These are phyloP conservation scores for Myriangium duriaei DNA, from an alignment of 2,329 filamentous ascomycete species.

Conservation along the genomic window DNA sequence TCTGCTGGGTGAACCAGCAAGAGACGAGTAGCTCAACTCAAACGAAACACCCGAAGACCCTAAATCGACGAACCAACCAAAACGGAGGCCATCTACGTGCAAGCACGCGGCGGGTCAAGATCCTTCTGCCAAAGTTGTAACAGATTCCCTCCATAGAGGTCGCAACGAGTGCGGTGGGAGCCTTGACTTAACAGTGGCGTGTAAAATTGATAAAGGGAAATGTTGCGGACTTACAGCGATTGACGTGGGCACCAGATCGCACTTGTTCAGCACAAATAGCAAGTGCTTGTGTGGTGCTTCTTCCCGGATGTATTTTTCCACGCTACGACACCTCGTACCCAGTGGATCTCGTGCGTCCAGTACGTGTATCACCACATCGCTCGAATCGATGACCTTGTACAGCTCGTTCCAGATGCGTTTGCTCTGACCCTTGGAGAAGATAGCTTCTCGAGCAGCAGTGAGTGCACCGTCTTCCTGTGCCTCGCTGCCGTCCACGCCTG, in stretches of 20 bases:
- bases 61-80: constrained; percentile 68
- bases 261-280: constrained; percentile 80
- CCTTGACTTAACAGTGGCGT: constrained; percentile 86
- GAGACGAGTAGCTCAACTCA: constrained; percentile 89
- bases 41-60: constrained; percentile 70
- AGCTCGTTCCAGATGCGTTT: constrained; percentile 97
- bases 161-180: constrained; percentile 49
- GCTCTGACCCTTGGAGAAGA: constrained; percentile 89
- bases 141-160: constrained; percentile 69
- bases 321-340: constrained; percentile 77
- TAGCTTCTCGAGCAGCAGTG: constrained; percentile 45
- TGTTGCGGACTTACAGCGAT: constrained; percentile 69
- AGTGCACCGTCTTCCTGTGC: constrained; percentile 25
- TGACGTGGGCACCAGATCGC: constrained; percentile 80
- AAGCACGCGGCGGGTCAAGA: constrained; percentile 53
- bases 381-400: constrained; percentile 83
- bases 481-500: constrained; percentile 18
- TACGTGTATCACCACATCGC: constrained; percentile 91
- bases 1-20: constrained; percentile 34
- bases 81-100: constrained; percentile 67
- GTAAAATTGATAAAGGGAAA: constrained; percentile 12
- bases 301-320: constrained; percentile 85
- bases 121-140: constrained; percentile 99
- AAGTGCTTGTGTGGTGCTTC: constrained; percentile 96
- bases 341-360: constrained; percentile 80